Evolutionary conservation across 2,329 filamentous ascomycete genomes (phyloP), one percentile per base, ranked within the genome.

Genomic region (Dactylonectria macrodidyma): DNA sequence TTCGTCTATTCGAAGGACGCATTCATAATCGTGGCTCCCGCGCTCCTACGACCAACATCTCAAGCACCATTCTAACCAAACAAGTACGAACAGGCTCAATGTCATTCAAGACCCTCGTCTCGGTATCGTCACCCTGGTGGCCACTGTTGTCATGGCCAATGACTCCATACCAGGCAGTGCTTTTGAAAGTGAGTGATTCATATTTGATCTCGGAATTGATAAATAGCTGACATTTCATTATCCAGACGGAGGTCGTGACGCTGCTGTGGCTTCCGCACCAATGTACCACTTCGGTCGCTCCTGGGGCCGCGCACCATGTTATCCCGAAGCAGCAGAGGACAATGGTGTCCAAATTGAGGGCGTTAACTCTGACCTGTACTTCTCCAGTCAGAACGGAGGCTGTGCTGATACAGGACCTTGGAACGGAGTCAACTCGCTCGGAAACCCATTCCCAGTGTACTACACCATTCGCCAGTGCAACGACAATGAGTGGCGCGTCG

Each of bases 401-500:
- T 65, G 62, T 38, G 56, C 62, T 8, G 62, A 60, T 16, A 56
- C 62, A 2, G 62, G 62, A 5, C 56, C 58, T 16, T 65, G 56
- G 62, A 60, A 56, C 19, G 62, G 62, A 19, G 48, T 50, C 12
- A 65, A 65, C 36, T 60, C 62, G 3, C 56, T 50, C 1, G 62
- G 62, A 16, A 65, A 56, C 22, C 56, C 56, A 3, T 60, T 73
- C 38, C 73, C 73, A 0, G 70, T 67, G 12, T 74, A 74, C 34
- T 74, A 64, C 47, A 59, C 52, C 2, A 62, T 69, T 1, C 64
- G 50, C 7, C 65, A 69, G 22, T 73, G 73, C 24, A 69, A 64
- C 14, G 59, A 68, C 22, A 63, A 56, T 12, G 56, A 68, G 33
- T 75, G 71, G 71, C 70, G 68, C 22, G 68, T 75, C 51, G 71